A percentile compares a stretch with the other conserved stretches of the same genome.
Evolutionary conservation across 2,329 filamentous ascomycete genomes (phyloP).

Genomic region (Nemania serpens): DNA sequence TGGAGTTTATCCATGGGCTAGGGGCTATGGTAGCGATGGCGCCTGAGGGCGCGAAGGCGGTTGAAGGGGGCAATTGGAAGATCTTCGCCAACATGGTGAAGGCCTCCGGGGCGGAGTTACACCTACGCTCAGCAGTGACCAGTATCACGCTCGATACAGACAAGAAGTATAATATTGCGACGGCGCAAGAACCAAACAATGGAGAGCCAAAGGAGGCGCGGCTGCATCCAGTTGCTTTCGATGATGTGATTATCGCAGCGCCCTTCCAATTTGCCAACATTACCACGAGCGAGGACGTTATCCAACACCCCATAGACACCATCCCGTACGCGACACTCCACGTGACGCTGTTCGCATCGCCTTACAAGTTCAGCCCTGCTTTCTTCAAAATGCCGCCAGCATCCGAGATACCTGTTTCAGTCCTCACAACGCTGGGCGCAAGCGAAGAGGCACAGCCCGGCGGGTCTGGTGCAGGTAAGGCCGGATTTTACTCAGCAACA

Average conservation of each 20-base stretch:
- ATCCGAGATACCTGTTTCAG: slow-evolving; percentile 67
- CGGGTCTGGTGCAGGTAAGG: slow-evolving; percentile 66
- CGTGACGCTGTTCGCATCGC: slow-evolving; percentile 86
- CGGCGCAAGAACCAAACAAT: slow-evolving; percentile 30
- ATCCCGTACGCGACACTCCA: slow-evolving; percentile 88
- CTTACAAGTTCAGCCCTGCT: slow-evolving; percentile 68
- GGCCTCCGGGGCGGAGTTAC: slow-evolving; percentile 63
- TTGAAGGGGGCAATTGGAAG: slow-evolving; percentile 88
- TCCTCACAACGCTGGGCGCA: slow-evolving; percentile 80
- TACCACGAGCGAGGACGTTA: slow-evolving; percentile 49
- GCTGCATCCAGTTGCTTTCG: slow-evolving; percentile 63
- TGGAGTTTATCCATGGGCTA: slow-evolving; percentile 83
- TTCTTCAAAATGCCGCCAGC: slow-evolving; percentile 71
- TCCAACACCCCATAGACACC: slow-evolving; percentile 71
- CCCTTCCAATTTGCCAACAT: slow-evolving; percentile 84
- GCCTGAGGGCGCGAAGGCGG: slow-evolving; percentile 77
- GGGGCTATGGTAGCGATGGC: slow-evolving; percentile 91
- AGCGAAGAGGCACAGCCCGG: slow-evolving; percentile 58
- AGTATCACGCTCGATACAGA: slow-evolving; percentile 13
- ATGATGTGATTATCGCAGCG: slow-evolving; percentile 80
- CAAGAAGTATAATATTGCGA: slow-evolving; percentile 53
- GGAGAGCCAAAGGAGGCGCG: slow-evolving; percentile 27
- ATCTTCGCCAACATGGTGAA: slow-evolving; percentile 87
- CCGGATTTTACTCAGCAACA: slow-evolving; percentile 86
- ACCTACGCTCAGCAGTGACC: slow-evolving; percentile 70